Base-by-base conservation (phyloP, 2,329 filamentous ascomycete species). In the Ophiocordyceps camponoti-saundersi region DNA sequence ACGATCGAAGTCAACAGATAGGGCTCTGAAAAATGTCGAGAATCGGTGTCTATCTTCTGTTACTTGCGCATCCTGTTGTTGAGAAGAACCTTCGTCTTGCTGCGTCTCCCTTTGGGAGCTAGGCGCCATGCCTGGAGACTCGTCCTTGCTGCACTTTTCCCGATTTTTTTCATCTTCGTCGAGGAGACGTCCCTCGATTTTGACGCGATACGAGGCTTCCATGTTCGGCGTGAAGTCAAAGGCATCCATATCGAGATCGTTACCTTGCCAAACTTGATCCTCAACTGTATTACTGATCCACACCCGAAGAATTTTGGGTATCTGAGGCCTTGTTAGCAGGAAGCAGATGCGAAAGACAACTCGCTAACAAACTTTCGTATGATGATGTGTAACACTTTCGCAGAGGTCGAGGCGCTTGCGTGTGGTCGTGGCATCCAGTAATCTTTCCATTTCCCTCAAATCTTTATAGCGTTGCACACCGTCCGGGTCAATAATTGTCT, bases 271-370 rank as follows among this genome's bases (percentile, higher is more conserved):
- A 30, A 84, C 81, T 65, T 98, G 92, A 58, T 92, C 86, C 62
- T 95, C 87, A 32, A 82, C 87, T 1, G 88, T 95, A 64, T 98
- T 98, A 57, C 80, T 89, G 57, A 98, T 81, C 88, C 88, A 96
- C 52, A 98, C 77, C 51, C 90, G 83, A 63, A 98, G 71, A 3
- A 87, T 94, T 59, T 82, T 85, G 63, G 82, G 83, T 53, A 85
- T 78, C 76, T 86, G 6, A 22, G 16, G 7, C 12, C 23, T 7
- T 36, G 48, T 59, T 39, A 50, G 54, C 48, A 50, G 34, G 4
- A 11, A 10, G 4, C 1, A 39, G 34, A 39, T 29, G 6, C n/a
- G 2, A 6, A 40, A n/a, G 10, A 5, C 10, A 8, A 10, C 7
- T 6, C 10, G 12, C 13, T 7, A 3, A 12, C 49, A 26, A 15